These are phyloP conservation scores for Silene coronaria DNA, from an alignment of 179 eudicot genomes.

Conservation along the genomic window DNA sequence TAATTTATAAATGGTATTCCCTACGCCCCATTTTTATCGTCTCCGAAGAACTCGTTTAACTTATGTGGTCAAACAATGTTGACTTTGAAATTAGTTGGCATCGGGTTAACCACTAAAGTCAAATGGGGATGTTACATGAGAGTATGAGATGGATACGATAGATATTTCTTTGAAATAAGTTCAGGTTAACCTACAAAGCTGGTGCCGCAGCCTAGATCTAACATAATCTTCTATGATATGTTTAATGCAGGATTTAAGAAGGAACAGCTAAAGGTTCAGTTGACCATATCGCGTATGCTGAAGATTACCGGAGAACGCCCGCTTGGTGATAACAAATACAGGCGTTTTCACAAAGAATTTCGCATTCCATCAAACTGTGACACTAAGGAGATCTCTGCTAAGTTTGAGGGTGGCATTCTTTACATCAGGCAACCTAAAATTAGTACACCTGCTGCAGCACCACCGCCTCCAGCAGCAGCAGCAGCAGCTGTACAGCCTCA, in stretches of 20 bases:
- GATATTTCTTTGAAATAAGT: too few species aligned
- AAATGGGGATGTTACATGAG: too few species aligned
- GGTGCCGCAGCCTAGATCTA: background rate
- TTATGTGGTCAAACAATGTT: background rate
- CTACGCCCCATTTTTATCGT: too few species aligned
- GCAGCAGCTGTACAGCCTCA: conserved; percentile 4
- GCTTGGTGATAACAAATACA: conserved; percentile 43
- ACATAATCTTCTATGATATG: background rate
- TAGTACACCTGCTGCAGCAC: conserved; percentile 32
- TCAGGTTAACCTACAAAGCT: background rate
- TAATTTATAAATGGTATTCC: background rate
- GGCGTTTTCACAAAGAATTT: conserved; percentile 40
- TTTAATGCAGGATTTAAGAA: conserved; percentile 44
- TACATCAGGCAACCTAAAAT: conserved; percentile 48
- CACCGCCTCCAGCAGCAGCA: conserved; percentile 10
- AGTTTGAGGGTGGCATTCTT: conserved; percentile 48
- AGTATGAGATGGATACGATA: too few species aligned
- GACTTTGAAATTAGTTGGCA: too few species aligned
- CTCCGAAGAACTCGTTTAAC: too few species aligned
- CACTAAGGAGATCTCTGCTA: conserved; percentile 43
- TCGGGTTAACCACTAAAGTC: too few species aligned
- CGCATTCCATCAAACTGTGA: conserved; percentile 42
- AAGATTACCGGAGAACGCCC: conserved; percentile 49
- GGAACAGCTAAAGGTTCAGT: conserved; percentile 53
- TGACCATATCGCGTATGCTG: conserved; percentile 32